Percentiles rank a stretch among this genome's conserved stretches.
These are phyloP conservation scores for Xanthoceras sorbifolium DNA, from an alignment of 345 rosid species.

Conservation along the genomic window DNA sequence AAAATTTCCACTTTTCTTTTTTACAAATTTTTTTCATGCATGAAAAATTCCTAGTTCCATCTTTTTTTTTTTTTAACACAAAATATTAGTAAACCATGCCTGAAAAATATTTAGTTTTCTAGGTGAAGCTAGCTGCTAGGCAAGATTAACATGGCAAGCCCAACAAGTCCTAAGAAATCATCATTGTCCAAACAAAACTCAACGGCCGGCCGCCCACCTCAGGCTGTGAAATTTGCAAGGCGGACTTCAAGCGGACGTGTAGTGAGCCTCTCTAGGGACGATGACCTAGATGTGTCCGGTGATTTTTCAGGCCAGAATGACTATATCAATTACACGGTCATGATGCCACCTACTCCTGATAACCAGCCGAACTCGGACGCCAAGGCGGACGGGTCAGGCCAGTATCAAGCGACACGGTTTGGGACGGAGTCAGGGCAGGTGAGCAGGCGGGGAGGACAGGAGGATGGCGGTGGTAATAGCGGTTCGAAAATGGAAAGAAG, in stretches of 20 bases:
- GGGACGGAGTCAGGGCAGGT: conserved; percentile 24
- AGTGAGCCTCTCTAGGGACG: conserved; percentile 70
- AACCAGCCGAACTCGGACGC: conserved; percentile 60
- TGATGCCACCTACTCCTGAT: conserved; percentile 95
- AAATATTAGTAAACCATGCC: background rate
- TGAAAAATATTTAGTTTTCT: background rate
- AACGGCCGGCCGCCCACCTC: conserved; percentile 51
- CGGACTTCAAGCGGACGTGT: conserved; percentile 72
- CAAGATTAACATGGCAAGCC: conserved; percentile 36
- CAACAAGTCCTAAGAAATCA: conserved; percentile 39
- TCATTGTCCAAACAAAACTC: conserved; percentile 49
- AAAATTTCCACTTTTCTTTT: conserved; percentile 10
- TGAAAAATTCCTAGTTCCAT: background rate
- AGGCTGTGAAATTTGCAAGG: conserved; percentile 59
- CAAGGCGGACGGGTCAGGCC: conserved; percentile 32
- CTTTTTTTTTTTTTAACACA: background rate
- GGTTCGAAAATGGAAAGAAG: conserved; percentile 61
- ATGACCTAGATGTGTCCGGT: conserved; percentile 68
- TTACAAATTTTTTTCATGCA: background rate
- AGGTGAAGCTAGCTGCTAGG: background rate
- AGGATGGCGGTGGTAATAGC: conserved; percentile 5
- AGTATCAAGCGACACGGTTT: conserved; percentile 29
- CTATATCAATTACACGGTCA: conserved; percentile 84
- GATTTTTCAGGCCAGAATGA: conserved; percentile 71
- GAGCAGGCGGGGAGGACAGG: conserved; percentile 15